Evolutionary conservation across 805 yeast species (phyloP).

Genomic region (Schwanniomyces sp.): DNA sequence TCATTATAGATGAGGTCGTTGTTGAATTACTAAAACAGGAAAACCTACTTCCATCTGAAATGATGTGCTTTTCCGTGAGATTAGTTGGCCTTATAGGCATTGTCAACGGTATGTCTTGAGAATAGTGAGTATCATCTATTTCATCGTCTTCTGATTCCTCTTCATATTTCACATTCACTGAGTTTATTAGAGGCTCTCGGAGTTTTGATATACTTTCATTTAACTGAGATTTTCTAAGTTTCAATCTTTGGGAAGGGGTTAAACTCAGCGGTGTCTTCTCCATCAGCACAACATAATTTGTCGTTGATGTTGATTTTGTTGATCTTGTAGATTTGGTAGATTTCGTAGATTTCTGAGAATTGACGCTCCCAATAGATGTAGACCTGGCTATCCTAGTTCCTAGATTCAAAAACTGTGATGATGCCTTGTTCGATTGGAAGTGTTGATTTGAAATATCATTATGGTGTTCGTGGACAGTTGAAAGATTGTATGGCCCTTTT

Average conservation of each 20-base stretch:
- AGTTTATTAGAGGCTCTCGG: slow-evolving; percentile 8
- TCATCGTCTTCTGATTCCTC: slow-evolving; percentile 11
- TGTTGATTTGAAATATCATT: neutral
- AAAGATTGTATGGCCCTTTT: neutral
- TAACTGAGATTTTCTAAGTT: slow-evolving; percentile 22
- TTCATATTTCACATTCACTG: neutral
- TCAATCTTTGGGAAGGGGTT: slow-evolving; percentile 31
- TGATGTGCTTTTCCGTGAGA: slow-evolving; percentile 31
- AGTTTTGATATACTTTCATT: slow-evolving; percentile 21
- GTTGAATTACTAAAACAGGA: slow-evolving; percentile 37
- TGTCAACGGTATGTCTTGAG: slow-evolving; percentile 66
- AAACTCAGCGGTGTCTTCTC: slow-evolving; percentile 23
- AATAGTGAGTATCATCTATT: slow-evolving; percentile 38
- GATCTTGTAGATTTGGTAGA: neutral
- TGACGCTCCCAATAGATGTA: slow-evolving; percentile 10
- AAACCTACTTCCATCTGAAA: slow-evolving; percentile 18
- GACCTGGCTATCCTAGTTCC: slow-evolving; percentile 16
- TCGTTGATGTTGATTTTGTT: neutral
- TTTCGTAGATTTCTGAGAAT: neutral
- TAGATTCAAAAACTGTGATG: slow-evolving; percentile 10
- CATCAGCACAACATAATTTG: slow-evolving; percentile 16
- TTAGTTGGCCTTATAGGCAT: slow-evolving; percentile 47
- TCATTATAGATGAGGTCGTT: slow-evolving; percentile 47
- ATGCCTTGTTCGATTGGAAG: slow-evolving; percentile 2
- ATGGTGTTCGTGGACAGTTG: neutral